A percentile compares a stretch with the other conserved stretches of the same genome.
phyloP scores from a whole-genome alignment of 2,329 filamentous ascomycete genomes.

The Hysterium pulicare region DNA sequence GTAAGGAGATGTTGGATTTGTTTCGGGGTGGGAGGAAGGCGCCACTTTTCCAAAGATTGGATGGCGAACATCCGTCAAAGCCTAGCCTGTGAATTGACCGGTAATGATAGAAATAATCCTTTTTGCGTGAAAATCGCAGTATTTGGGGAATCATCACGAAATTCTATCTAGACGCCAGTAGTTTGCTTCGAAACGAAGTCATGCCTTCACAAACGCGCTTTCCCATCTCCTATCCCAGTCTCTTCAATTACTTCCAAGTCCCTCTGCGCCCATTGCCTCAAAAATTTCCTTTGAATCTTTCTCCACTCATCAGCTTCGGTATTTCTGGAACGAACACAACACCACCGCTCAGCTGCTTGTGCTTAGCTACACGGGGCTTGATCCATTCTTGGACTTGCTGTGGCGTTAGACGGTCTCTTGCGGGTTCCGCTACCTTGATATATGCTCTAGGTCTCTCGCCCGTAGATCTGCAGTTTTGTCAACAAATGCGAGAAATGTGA shows the following conservation, averaged over 20 bases:
- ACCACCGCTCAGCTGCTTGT: conserved; percentile 65
- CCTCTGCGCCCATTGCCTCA: conserved; percentile 16
- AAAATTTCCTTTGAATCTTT: conserved; percentile 31
- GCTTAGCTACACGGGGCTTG: conserved; percentile 57
- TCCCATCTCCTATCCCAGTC: conserved; percentile 2
- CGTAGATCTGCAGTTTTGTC: conserved; percentile 37
- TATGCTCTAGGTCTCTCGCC: conserved; percentile 64
- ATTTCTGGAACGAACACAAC: conserved; percentile 64
- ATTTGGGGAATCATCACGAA: too few relatives aligned
- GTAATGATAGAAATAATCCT: too few relatives aligned
- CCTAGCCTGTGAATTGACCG: conserved; percentile 1
- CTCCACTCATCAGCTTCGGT: conserved; percentile 58
- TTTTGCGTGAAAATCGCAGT: too few relatives aligned
- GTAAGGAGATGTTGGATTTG: conserved; percentile 49
- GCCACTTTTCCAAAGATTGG: conserved; percentile 28
- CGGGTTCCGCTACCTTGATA: conserved; percentile 45
- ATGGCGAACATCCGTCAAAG: conserved; percentile 10
- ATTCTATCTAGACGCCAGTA: too few relatives aligned
- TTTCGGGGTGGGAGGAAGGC: conserved; percentile 45
- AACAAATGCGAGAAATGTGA: conserved; percentile 18
- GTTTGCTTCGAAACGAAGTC: too few relatives aligned
- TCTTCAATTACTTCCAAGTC: conserved; percentile 8
- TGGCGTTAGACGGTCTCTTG: conserved; percentile 37
- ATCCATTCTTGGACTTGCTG: conserved; percentile 51
- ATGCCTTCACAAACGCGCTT: conserved; percentile 12